phyloP scores from a whole-genome alignment of 2,329 filamentous ascomycete species.

The Dichotomopilus funicola region DNA sequence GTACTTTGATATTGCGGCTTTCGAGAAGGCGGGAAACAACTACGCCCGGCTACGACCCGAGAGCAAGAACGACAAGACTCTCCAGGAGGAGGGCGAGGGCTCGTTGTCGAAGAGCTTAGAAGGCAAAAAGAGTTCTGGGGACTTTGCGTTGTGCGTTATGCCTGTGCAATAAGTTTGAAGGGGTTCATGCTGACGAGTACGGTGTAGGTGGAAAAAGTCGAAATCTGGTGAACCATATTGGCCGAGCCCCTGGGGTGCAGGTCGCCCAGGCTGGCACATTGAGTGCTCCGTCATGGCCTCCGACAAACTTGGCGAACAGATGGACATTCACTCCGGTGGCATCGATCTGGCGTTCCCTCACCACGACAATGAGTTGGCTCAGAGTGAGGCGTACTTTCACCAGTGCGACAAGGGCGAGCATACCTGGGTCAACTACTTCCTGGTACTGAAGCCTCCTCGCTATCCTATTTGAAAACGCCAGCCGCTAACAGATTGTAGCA shows the following conservation, averaged over 20 bases:
- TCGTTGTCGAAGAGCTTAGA: conserved; percentile 58
- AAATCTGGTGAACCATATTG: conserved; percentile 90
- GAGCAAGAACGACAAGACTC: conserved; percentile 72
- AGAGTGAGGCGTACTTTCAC: conserved; percentile 73
- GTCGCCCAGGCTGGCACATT: conserved; percentile 92
- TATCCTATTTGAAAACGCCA: not conserved
- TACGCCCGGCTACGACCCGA: conserved; percentile 84
- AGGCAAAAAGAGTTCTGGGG: conserved; percentile 67
- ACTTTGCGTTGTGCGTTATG: conserved; percentile 71
- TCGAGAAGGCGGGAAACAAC: conserved; percentile 75
- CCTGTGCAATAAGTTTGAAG: too few species aligned
- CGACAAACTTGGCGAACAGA: conserved; percentile 72
- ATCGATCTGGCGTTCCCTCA: conserved; percentile 89
- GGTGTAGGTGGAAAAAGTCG: conserved; percentile 62
- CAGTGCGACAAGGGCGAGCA: conserved; percentile 26
- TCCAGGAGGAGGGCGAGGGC: conserved; percentile 86
- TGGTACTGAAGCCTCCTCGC: conserved; percentile 32
- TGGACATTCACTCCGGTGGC: conserved; percentile 91
- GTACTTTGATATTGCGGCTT: conserved; percentile 86
- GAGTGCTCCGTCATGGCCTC: conserved; percentile 96
- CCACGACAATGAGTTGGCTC: conserved; percentile 87
- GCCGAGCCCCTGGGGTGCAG: conserved; percentile 80
- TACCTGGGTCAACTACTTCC: conserved; percentile 80
- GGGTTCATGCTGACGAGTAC: not conserved
- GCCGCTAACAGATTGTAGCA: conserved; percentile 40